Conservation (phyloP, 805 yeast species). For the Zygotorulaspora sp. region DNA sequence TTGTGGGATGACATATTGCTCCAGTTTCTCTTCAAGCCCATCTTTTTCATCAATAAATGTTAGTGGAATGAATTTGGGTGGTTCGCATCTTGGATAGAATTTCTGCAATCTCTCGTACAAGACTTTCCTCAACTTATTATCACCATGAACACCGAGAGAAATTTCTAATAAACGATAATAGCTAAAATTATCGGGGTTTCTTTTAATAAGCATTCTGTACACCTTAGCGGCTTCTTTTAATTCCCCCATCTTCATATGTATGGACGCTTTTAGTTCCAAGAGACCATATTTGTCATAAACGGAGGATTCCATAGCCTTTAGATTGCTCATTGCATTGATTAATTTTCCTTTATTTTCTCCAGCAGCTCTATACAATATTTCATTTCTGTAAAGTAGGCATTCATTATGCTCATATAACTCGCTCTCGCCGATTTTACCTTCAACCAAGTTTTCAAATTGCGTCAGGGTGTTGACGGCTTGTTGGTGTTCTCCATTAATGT, state of each 20-base stretch:
- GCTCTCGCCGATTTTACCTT: constrained; percentile 59
- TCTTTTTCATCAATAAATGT: constrained; percentile 56
- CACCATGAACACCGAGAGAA: constrained; percentile 47
- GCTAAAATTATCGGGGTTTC: constrained; percentile 75
- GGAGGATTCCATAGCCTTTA: constrained; percentile 50
- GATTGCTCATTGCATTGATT: constrained; percentile 55
- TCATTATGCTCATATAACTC: constrained; percentile 80
- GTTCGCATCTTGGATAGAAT: constrained; percentile 80
- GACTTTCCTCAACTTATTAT: constrained; percentile 47
- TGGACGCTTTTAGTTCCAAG: constrained; percentile 62
- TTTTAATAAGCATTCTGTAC: constrained; percentile 65
- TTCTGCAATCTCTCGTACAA: constrained; percentile 60
- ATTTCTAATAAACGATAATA: constrained; percentile 67
- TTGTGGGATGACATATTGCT: constrained; percentile 54
- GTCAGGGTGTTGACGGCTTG: constrained; percentile 68
- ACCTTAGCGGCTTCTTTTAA: constrained; percentile 60
- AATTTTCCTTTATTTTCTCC: constrained; percentile 41
- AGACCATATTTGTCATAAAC: constrained; percentile 57
- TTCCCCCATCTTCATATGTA: constrained; percentile 53
- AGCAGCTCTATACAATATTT: constrained; percentile 58
- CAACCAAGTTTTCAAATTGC: constrained; percentile 70
- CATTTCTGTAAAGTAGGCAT: constrained; percentile 67
- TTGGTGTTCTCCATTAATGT: constrained; percentile 60
- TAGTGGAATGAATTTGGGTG: constrained; percentile 74
- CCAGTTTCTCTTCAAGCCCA: constrained; percentile 42